Conservation (phyloP, 352 stramenopile genomes). For the Phytophthora foliorum region DNA sequence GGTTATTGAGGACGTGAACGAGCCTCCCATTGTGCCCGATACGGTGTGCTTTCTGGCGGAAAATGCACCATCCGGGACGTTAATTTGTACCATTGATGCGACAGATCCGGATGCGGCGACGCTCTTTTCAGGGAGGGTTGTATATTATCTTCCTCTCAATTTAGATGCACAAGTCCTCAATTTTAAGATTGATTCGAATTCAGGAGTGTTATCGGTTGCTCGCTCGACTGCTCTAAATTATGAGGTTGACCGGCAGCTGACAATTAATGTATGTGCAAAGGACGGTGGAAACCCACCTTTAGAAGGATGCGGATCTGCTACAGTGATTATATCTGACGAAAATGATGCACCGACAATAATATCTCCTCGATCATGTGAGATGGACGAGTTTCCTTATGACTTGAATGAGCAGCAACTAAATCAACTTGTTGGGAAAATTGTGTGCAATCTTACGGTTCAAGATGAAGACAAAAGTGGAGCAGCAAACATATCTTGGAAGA, state of each 20-base stretch:
- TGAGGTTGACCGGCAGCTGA: constrained; percentile 9
- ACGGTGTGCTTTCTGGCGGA: constrained; percentile 26
- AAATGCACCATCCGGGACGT: constrained; percentile 14
- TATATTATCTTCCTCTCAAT: constrained; percentile 15
- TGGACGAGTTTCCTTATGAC: constrained; percentile 32
- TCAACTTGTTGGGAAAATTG: constrained; percentile 12
- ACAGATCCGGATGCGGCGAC: constrained; percentile 28
- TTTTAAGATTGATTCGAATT: constrained; percentile 29
- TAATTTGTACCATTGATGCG: constrained; percentile 24
- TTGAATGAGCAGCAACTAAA: constrained; percentile 22
- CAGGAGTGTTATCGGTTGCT: constrained; percentile 21
- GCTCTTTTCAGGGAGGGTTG: constrained; percentile 11
- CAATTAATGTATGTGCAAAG: constrained; percentile 17
- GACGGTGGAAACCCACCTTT: constrained; percentile 30
- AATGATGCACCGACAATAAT: constrained; percentile 34
- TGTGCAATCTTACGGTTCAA: constrained; percentile 29
- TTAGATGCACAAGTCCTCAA: neutral
- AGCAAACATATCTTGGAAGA: constrained; percentile 25
- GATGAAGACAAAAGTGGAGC: constrained; percentile 27
- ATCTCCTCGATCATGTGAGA: constrained; percentile 19
- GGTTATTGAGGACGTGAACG: constrained; percentile 29
- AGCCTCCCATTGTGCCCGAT: constrained; percentile 23
- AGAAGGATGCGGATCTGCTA: constrained; percentile 15
- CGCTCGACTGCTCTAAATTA: constrained; percentile 32
- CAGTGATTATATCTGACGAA: constrained; percentile 19